These are phyloP conservation scores for Colletotrichum acutatum DNA, from an alignment of 2,329 filamentous ascomycete species.

Conservation along the genomic window DNA sequence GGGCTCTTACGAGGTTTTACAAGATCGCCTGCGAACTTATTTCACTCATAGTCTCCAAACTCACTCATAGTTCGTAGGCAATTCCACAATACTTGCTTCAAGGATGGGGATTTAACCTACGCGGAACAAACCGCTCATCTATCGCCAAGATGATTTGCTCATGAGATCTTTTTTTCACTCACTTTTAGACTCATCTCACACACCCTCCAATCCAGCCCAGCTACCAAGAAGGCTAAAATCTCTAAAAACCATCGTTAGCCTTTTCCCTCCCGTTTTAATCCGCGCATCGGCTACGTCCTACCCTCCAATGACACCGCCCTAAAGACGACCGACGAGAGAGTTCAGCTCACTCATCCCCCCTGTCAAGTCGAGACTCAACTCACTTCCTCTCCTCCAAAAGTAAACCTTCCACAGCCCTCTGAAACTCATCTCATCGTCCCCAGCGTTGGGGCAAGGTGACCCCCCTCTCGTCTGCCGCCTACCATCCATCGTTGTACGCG, in stretches of 20 bases:
- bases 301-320: neutral
- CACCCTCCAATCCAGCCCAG: neutral
- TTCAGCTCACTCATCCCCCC: conserved; percentile 23
- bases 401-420: neutral
- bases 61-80: neutral
- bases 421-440: neutral
- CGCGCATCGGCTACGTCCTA: neutral
- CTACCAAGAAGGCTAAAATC: neutral
- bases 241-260: neutral
- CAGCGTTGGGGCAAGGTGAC: neutral
- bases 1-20: too few relatives aligned
- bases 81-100: neutral
- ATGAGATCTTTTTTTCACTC: neutral
- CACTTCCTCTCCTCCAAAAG: neutral
- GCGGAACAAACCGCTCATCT: neutral
- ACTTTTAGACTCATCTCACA: neutral
- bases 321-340: conserved; percentile 2
- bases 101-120: neutral
- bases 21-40: neutral
- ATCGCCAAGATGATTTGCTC: conserved; percentile 9
- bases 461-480: too few relatives aligned
- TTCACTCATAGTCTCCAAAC: neutral
- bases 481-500: neutral
- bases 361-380: neutral
- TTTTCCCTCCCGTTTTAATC: neutral